These are phyloP conservation scores for Asterella californica DNA, from an alignment of 225 moss, liverwort and hornwort species.

Conservation along the genomic window DNA sequence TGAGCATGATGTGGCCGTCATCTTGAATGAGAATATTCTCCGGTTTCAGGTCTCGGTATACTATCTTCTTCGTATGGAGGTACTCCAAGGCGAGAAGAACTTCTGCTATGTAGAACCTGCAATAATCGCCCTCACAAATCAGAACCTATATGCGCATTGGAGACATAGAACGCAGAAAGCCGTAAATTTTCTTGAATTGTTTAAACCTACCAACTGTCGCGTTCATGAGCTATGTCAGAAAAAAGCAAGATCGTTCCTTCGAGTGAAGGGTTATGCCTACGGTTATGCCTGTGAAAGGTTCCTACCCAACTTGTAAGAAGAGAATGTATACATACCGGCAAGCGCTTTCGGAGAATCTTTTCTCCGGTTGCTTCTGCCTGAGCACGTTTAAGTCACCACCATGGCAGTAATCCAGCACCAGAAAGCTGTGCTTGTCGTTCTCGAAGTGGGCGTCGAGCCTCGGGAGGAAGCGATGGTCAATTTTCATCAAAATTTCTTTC, in stretches of 20 bases:
- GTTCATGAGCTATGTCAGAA: background rate
- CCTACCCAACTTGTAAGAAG: background rate
- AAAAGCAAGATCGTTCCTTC: too few relatives aligned
- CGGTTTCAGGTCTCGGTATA: slow-evolving; percentile 59
- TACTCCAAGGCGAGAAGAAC: slow-evolving; percentile 47
- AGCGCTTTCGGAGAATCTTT: slow-evolving; percentile 40
- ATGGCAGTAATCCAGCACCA: slow-evolving; percentile 47
- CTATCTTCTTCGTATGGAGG: slow-evolving; percentile 41
- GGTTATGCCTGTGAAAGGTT: too few relatives aligned
- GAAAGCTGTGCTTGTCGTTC: slow-evolving; percentile 40
- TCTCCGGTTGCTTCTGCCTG: slow-evolving; percentile 46
- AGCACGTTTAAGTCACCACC: slow-evolving; percentile 49
- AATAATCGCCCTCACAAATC: background rate
- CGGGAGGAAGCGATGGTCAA: slow-evolving; percentile 46
- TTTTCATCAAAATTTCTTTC: slow-evolving; percentile 34
- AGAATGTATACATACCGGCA: slow-evolving; percentile 28
- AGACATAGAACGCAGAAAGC: too few relatives aligned
- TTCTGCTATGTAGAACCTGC: slow-evolving; percentile 50
- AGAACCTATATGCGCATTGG: too few relatives aligned
- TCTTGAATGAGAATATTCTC: slow-evolving; percentile 51
- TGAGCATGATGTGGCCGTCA: slow-evolving; percentile 49
- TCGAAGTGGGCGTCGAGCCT: slow-evolving; percentile 45
- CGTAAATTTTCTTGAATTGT: too few relatives aligned
- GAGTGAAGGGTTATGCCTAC: too few relatives aligned
- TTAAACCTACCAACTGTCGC: background rate